phyloP scores from a whole-genome alignment of 257 asterid genomes.

The Nicotiana sylvestris region DNA sequence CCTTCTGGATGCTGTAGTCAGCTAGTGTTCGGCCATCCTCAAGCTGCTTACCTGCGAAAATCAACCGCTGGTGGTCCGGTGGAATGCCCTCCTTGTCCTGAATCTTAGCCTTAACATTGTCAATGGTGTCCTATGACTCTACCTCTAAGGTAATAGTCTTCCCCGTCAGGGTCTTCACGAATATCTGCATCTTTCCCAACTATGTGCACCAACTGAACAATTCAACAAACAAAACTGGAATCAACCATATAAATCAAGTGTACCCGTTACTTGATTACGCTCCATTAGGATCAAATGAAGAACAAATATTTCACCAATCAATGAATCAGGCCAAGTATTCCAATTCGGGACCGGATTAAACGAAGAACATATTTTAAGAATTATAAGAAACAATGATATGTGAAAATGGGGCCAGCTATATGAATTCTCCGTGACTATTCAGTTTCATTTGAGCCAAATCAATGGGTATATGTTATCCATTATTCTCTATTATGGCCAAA shows the following conservation, averaged over 20 bases:
- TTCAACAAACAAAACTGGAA: not conserved
- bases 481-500: too few species aligned
- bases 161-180: conserved; percentile 41
- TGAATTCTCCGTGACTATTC: not conserved
- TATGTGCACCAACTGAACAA: conserved; percentile 7
- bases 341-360: not conserved
- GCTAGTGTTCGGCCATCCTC: conserved; percentile 39
- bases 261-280: not conserved
- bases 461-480: too few species aligned
- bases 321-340: not conserved
- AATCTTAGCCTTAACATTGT: conserved; percentile 35
- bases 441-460: not conserved
- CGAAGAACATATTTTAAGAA: too few species aligned
- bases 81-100: conserved; percentile 39
- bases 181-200: conserved; percentile 32
- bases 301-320: not conserved
- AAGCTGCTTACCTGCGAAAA: conserved; percentile 37
- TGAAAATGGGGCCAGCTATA: not conserved
- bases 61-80: conserved; percentile 34
- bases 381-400: not conserved
- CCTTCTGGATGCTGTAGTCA: conserved; percentile 44
- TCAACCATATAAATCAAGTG: not conserved
- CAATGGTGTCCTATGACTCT: conserved; percentile 34
- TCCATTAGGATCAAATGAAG: not conserved
- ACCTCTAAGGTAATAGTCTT: conserved; percentile 43